Evolutionary conservation across 495 filamentous ascomycete species (phyloP), one percentile per base, ranked within the genome.

Genomic region (Cenococcum geophilum): DNA sequence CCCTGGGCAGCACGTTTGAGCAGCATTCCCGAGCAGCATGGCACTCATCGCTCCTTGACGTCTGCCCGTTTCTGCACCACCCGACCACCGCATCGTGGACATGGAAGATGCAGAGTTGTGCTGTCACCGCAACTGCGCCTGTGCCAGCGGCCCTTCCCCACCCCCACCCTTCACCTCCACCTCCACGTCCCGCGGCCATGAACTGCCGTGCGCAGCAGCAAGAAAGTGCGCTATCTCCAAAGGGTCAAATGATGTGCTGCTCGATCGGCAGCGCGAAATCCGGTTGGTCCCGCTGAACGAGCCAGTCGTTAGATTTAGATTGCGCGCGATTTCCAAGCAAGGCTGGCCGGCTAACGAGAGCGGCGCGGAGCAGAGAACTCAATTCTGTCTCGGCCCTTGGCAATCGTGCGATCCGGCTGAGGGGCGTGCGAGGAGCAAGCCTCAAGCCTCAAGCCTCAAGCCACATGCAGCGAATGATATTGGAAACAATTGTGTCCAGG

Each of bases 401-500:
- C 27, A 32, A 32, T 32, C 45, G 45, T 49, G 11, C 18, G 45
- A 49, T 49, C 45, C 45, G 45, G 9, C 45, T 49, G 45, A 6
- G 16, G 18, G 18, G 22, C 45, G 45, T 49, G 42, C 45, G 9
- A 18, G 9, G 3, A 3, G 3, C 18, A 49, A 23, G 32, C 51
- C 18, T 27, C 16, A 54, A 25, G 51, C 22, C 22, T 18, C 51
- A 35, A 20, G 63, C 59, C 60, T 67, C 64, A 35, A 20, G 63
- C 59, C 60, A 62, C 64, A 56, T 62, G 63, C 64, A 62, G 55
- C 64, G 55, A 55, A 22, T 36, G 55, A 50, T 62, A 67, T 67
- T 67, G 64, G 64, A 63, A 67, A 57, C 60, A 61, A 43, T n/a
- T 12, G 37, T 4, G 12, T 21, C 12, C 27, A 12, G 45, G 35